Evolutionary conservation across 2,329 filamentous ascomycete species (phyloP).

Genomic region (Gaeumannomyces tritici): DNA sequence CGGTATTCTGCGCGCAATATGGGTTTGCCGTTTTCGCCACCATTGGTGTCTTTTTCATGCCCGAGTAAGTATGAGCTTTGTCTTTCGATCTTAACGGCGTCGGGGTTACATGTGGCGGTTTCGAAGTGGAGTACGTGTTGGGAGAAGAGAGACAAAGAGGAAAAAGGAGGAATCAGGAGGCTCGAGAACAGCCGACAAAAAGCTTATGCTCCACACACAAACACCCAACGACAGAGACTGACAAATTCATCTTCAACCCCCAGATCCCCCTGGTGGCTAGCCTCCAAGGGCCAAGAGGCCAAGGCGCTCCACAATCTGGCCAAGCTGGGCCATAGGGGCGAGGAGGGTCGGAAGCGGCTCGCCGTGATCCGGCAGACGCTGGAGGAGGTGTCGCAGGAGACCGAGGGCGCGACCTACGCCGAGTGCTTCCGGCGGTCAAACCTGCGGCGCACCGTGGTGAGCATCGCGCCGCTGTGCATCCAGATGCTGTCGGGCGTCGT

Average conservation of each 20-base stretch:
- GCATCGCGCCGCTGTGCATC: conserved; percentile 23
- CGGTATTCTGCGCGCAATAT: conserved; percentile 16
- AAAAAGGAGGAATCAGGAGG: too few relatives aligned
- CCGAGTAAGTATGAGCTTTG: not conserved
- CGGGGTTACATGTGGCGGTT: too few relatives aligned
- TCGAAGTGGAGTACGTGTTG: too few relatives aligned
- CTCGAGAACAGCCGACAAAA: too few relatives aligned
- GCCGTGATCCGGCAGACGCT: conserved; percentile 14
- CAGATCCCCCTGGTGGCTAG: conserved; percentile 24
- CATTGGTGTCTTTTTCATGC: conserved; percentile 3
- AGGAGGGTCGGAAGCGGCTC: conserved; percentile 14
- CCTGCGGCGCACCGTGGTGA: conserved; percentile 26
- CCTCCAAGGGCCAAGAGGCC: conserved; percentile 16
- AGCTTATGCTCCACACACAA: too few relatives aligned
- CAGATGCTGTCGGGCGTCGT: conserved; percentile 23
- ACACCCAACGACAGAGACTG: too few relatives aligned
- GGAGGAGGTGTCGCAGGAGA: conserved; percentile 17
- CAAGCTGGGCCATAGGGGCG: conserved; percentile 14
- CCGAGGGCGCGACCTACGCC: conserved; percentile 19
- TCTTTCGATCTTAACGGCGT: too few relatives aligned
- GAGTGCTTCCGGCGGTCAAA: conserved; percentile 24
- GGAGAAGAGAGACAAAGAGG: too few relatives aligned
- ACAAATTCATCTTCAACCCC: not conserved
- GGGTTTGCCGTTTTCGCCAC: conserved; percentile 13
- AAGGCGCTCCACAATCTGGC: conserved; percentile 20